Evolutionary conservation across 176 grass and related monocot genomes (phyloP), one percentile per base, ranked within the genome.

Genomic region (Oryza punctata): DNA sequence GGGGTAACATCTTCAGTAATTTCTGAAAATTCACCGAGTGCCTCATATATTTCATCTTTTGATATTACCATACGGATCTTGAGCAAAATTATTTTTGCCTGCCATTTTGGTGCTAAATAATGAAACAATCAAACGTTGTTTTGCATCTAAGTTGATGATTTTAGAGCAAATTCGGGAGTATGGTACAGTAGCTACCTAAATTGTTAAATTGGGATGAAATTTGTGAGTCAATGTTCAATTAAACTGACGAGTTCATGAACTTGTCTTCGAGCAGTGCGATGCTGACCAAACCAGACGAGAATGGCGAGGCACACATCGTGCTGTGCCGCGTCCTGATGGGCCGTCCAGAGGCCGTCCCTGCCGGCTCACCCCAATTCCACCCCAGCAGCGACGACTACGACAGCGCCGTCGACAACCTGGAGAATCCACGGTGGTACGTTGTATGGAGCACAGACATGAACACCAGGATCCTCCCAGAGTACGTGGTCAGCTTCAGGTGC

Each of bases 381-480:
- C 89, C 93, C 40, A 95, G 87, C 81, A 94, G 91, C 40, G 59
- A 74, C 2, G 61, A 67, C 57, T 94, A 74, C 40, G 96, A 98
- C 47, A 96, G 87, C 69, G 96, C 85, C 15, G 89, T 96, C 47
- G 96, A 98, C 47, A 80, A 88, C 67, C 28, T 83, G 4, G 65
- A 28, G n/a, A 94, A 85, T 21, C 96, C 96, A 0, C 75, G 29
- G 49, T 94, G 93, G 93, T 98, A 98, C 78, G 11, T 98, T 26
- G 80, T 98, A 9, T 96, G 96, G 96, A 77, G 83, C 76, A 92
- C 69, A 27, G 72, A 91, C 70, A 95, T 95, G 93, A 92, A 98
- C 77, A 92, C 87, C 0, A 94, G 92, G 79, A 89, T 98, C 33
- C 85, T 92, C 15, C 91, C 96, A 0, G 96, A 98, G 64, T 93